A percentile compares a stretch with the other conserved stretches of the same genome.
These are phyloP conservation scores for Trichosporon ovoides DNA, from an alignment of 1,284 basidiomycete genomes.

Conservation along the genomic window DNA sequence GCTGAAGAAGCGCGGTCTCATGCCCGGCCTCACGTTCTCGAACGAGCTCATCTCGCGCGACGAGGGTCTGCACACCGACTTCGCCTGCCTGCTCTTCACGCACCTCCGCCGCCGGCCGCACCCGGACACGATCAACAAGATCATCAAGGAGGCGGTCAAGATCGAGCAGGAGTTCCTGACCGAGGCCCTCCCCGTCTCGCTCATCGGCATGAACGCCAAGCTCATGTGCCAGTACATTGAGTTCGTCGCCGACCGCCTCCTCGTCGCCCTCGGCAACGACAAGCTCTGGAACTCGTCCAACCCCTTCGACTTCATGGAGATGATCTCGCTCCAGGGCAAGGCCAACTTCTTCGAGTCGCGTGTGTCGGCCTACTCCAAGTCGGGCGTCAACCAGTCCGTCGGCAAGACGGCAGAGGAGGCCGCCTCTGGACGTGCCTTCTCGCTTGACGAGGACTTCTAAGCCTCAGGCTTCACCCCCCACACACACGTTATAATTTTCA, in stretches of 20 bases:
- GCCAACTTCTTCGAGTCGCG: slow-evolving; percentile 58
- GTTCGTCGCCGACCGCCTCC: slow-evolving; percentile 81
- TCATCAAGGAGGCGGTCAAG: slow-evolving; percentile 77
- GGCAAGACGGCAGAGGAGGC: slow-evolving; percentile 47
- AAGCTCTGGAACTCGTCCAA: slow-evolving; percentile 73
- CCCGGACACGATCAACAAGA: slow-evolving; percentile 66
- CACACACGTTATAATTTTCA: not conserved
- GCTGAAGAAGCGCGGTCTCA: slow-evolving; percentile 97
- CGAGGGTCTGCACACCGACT: slow-evolving; percentile 97
- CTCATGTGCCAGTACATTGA: slow-evolving; percentile 95
- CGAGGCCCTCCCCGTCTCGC: slow-evolving; percentile 53
- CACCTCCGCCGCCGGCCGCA: slow-evolving; percentile 72
- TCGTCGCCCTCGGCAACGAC: slow-evolving; percentile 74
- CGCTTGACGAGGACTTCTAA: slow-evolving; percentile 52
- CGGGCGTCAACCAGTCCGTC: slow-evolving; percentile 57
- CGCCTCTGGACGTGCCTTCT: slow-evolving; percentile 49
- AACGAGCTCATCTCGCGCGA: slow-evolving; percentile 97
- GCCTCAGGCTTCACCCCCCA: too few species aligned
- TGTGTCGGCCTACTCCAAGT: slow-evolving; percentile 86
- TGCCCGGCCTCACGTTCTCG: slow-evolving; percentile 96
- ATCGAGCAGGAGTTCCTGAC: slow-evolving; percentile 83
- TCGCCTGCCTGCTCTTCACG: slow-evolving; percentile 89
- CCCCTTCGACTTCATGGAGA: slow-evolving; percentile 86
- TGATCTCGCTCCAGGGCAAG: slow-evolving; percentile 75
- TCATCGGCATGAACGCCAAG: slow-evolving; percentile 70